These are phyloP conservation scores for Cytospora piceicola DNA, from an alignment of 2,329 filamentous ascomycete genomes.

Conservation along the genomic window DNA sequence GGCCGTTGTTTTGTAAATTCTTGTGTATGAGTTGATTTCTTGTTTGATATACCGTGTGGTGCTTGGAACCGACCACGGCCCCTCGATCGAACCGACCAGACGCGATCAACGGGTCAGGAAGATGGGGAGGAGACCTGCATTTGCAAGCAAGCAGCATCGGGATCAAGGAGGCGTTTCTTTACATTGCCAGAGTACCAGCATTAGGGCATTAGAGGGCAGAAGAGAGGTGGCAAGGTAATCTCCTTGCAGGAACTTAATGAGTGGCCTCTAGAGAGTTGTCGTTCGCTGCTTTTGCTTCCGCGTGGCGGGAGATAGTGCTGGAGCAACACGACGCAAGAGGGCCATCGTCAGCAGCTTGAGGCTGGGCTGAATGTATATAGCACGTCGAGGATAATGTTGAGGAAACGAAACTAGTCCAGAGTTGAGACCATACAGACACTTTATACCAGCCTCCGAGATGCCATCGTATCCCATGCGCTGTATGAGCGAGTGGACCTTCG, in stretches of 20 bases:
- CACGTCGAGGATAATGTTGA: neutral
- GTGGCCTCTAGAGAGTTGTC: neutral
- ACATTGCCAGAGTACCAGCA: neutral
- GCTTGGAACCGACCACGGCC: neutral
- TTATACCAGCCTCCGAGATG: neutral
- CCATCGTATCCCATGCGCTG: neutral
- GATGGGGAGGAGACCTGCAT: neutral
- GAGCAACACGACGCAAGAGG: neutral
- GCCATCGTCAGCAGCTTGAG: neutral
- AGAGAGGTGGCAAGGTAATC: neutral
- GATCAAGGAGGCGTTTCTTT: neutral
- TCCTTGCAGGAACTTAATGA: neutral
- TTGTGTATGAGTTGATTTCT: slow-evolving; percentile 9
- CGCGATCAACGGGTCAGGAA: neutral
- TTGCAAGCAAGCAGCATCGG: neutral
- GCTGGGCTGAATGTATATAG: neutral
- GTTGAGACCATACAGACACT: neutral
- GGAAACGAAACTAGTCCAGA: neutral
- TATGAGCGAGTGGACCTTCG: neutral
- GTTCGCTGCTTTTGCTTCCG: neutral
- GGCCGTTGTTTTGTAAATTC: slow-evolving; percentile 4
- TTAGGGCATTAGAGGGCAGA: neutral
- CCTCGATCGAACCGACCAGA: neutral
- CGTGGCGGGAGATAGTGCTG: neutral
- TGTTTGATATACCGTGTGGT: slow-evolving; percentile 9